Evolutionary conservation across 192 early-diverging fungal genomes (phyloP).

Genomic region (Podila clonocystis): DNA sequence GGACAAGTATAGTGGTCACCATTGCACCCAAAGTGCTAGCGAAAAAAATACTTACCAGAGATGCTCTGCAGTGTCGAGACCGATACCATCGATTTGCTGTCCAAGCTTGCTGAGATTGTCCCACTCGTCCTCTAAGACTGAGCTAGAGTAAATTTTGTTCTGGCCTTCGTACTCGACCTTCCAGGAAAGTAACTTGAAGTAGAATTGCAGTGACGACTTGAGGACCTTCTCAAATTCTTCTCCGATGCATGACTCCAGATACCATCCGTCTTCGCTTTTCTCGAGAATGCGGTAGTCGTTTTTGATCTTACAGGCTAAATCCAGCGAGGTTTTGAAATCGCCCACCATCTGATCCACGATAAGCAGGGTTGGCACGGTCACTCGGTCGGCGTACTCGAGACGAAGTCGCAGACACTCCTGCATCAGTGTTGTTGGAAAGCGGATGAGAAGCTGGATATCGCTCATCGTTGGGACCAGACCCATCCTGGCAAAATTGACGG

Average conservation of each 20-base stretch:
- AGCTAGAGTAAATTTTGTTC: slow-evolving; percentile 69
- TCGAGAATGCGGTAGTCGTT: slow-evolving; percentile 72
- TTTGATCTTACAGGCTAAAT: slow-evolving; percentile 78
- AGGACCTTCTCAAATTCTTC: slow-evolving; percentile 78
- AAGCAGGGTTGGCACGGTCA: slow-evolving; percentile 64
- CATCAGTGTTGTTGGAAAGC: slow-evolving; percentile 83
- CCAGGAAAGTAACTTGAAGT: slow-evolving; percentile 81
- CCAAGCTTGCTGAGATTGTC: slow-evolving; percentile 78
- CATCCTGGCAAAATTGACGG: slow-evolving; percentile 71
- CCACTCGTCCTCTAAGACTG: slow-evolving; percentile 88
- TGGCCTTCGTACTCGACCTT: slow-evolving; percentile 71
- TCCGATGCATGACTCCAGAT: slow-evolving; percentile 67
- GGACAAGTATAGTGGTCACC: not conserved
- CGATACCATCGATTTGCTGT: slow-evolving; percentile 75
- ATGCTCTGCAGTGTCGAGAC: slow-evolving; percentile 76
- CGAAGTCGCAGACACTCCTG: slow-evolving; percentile 83
- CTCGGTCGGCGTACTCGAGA: slow-evolving; percentile 70
- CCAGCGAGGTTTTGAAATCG: slow-evolving; percentile 77
- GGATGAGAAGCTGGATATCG: slow-evolving; percentile 74
- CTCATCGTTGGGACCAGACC: slow-evolving; percentile 74
- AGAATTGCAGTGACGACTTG: slow-evolving; percentile 76
- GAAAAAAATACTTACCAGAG: slow-evolving; percentile 67
- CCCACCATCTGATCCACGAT: slow-evolving; percentile 85
- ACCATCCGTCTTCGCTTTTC: slow-evolving; percentile 73
- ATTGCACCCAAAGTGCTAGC: slow-evolving; percentile 12